Conservation (phyloP, 352 stramenopile genomes). For the Globisporangium orthogonon region DNA sequence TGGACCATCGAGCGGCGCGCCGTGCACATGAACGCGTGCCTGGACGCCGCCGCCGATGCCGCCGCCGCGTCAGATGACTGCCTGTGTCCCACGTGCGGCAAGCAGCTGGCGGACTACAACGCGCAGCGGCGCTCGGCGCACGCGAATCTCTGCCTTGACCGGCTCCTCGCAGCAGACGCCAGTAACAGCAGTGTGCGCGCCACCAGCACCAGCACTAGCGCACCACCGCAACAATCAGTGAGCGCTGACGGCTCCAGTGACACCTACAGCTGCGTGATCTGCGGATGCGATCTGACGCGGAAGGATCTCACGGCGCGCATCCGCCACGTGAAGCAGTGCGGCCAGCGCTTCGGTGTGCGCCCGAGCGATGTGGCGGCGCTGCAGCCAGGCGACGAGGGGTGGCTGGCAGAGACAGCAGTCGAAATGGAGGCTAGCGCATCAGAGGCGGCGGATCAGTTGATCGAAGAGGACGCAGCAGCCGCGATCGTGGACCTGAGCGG, state of each 20-base stretch:
- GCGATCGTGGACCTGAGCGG: background rate
- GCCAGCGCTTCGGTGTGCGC: constrained; percentile 56
- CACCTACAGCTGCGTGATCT: constrained; percentile 63
- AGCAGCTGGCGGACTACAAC: constrained; percentile 55
- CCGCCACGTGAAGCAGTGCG: constrained; percentile 76
- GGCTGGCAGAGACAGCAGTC: background rate
- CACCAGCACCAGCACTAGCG: background rate
- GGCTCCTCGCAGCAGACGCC: constrained; percentile 5
- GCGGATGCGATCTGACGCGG: constrained; percentile 37
- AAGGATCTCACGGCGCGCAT: constrained; percentile 40
- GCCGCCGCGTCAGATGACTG: constrained; percentile 17
- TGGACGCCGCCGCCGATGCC: constrained; percentile 27
- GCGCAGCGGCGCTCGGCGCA: constrained; percentile 61
- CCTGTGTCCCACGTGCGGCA: constrained; percentile 49
- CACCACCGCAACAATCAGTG: too few relatives aligned
- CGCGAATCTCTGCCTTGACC: constrained; percentile 64
- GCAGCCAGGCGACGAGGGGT: constrained; percentile 3
- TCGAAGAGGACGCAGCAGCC: too few relatives aligned
- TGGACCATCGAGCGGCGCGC: constrained; percentile 42
- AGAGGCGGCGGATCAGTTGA: background rate
- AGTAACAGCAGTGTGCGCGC: too few relatives aligned
- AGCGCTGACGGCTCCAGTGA: background rate
- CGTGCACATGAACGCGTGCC: constrained; percentile 70
- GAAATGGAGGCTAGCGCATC: background rate
- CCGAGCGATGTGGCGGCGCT: constrained; percentile 36